Percentiles rank a stretch among this genome's conserved stretches.
These are phyloP conservation scores for Kickxella alabastrina DNA, from an alignment of 192 early-diverging fungal species.

Conservation along the genomic window DNA sequence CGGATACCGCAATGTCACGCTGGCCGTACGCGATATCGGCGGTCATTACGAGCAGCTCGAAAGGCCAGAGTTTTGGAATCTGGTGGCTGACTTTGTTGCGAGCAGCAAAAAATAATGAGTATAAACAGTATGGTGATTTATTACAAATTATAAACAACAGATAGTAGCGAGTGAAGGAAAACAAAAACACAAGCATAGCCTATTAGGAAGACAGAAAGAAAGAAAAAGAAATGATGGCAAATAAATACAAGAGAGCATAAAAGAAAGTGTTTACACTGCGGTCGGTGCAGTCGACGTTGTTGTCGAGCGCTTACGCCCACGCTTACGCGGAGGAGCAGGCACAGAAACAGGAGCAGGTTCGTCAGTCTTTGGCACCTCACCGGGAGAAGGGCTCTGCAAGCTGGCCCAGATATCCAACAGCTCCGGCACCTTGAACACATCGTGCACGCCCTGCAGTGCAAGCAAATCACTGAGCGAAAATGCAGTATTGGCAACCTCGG, in stretches of 20 bases:
- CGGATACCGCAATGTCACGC: conserved; percentile 17
- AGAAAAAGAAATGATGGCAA: not conserved
- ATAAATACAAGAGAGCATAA: not conserved
- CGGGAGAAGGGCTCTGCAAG: not conserved
- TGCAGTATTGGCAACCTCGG: conserved; percentile 39
- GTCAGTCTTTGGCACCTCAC: too few relatives aligned
- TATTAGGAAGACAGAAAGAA: not conserved
- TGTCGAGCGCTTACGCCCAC: conserved; percentile 1
- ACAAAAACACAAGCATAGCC: not conserved
- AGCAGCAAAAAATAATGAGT: not conserved
- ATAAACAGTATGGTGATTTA: too few relatives aligned
- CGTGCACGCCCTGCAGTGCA: conserved; percentile 12
- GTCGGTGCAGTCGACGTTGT: not conserved
- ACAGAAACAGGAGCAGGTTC: not conserved
- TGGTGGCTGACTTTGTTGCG: conserved; percentile 23
- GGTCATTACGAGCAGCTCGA: conserved; percentile 19
- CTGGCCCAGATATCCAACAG: conserved; percentile 22
- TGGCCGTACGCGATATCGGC: conserved; percentile 23
- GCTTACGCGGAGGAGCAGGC: too few relatives aligned
- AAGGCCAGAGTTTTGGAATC: conserved; percentile 24
- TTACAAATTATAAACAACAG: too few relatives aligned
- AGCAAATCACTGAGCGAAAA: conserved; percentile 22
- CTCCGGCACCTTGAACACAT: too few relatives aligned
- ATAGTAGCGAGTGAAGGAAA: too few relatives aligned
- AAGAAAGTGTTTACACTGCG: not conserved